These are phyloP conservation scores for Komagataella populi DNA, from an alignment of 805 yeast genomes.

Conservation along the genomic window DNA sequence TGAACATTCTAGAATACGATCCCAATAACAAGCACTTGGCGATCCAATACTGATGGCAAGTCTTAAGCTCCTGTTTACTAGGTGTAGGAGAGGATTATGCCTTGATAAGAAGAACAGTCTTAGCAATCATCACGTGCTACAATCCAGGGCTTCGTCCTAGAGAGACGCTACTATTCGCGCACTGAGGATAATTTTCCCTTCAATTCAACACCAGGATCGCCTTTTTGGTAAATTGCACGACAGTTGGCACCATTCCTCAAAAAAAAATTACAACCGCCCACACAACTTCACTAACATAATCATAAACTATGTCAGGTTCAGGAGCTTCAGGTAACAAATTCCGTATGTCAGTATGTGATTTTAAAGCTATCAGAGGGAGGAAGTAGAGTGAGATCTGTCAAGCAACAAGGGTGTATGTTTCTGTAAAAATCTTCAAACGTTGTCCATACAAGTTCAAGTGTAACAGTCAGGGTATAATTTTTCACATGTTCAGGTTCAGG, in stretches of 20 bases:
- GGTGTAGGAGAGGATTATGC: neutral
- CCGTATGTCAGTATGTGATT: slow-evolving; percentile 93
- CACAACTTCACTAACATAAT: slow-evolving; percentile 2
- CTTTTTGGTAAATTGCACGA: neutral
- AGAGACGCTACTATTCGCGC: neutral
- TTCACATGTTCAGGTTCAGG: neutral
- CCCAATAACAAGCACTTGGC: neutral
- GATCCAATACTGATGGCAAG: neutral
- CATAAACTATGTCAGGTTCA: slow-evolving; percentile 61
- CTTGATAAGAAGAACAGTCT: neutral
- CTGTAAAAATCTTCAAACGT: neutral
- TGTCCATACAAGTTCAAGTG: neutral
- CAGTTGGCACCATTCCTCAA: neutral
- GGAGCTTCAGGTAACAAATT: slow-evolving; percentile 99
- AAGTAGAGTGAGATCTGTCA: neutral
- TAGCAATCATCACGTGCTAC: neutral
- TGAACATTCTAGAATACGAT: neutral
- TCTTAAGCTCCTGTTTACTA: neutral
- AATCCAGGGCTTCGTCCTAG: neutral
- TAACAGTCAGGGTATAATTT: neutral
- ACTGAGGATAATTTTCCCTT: neutral
- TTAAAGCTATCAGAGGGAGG: neutral
- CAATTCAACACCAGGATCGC: neutral
- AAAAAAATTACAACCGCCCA: neutral
- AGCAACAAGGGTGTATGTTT: neutral